Evolutionary conservation across 257 asterid species (phyloP), one percentile per base, ranked within the genome.

Genomic region (Buddleja alternifolia): DNA sequence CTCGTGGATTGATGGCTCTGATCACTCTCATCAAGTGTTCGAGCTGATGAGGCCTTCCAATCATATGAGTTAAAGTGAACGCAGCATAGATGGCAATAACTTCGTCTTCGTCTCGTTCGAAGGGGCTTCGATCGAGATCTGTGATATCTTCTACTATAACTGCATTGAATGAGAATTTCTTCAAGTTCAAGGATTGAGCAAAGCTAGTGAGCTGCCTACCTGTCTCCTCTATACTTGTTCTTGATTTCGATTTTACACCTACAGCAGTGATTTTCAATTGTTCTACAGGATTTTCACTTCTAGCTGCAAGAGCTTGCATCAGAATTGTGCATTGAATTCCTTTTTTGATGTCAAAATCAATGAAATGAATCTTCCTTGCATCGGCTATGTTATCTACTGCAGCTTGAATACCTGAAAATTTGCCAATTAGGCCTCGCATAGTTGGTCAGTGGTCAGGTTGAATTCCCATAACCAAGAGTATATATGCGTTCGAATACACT

Each of bases 221-320:
- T 0, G 94, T 80, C 57, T 76, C 88, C 75, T 86, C 86, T 21
- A 86, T 56, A 7, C 74, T 77, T 20, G 57, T 51, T 46, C n/a
- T n/a, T n/a, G n/a, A n/a, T n/a, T 52, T 75, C 0, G 86, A 64
- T 23, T 62, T 68, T 3, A 71, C 77, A 37, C 87, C 88, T 0
- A 87, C 32, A 23, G 89, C 86, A n/a, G 88, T 90, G 48, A 87
- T 63, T 85, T 74, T 87, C 20, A 87, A 82, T 76, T 70, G 81
- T 20, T 83, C 82, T 11, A 85, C 4, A 19, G 74, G 78, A 57
- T 32, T 17, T 36, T 58, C 74, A 8, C 19, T 6, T 51, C 84
- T 79, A 47, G 66, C 68, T 4, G 78, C 82, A 3, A 89, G 82
- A 39, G 87, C 95, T 60, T 89, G 96, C 93, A 89, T 87, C 77